Evolutionary conservation across 495 filamentous ascomycete species (phyloP).

Genomic region (Neurospora tetrasperma): DNA sequence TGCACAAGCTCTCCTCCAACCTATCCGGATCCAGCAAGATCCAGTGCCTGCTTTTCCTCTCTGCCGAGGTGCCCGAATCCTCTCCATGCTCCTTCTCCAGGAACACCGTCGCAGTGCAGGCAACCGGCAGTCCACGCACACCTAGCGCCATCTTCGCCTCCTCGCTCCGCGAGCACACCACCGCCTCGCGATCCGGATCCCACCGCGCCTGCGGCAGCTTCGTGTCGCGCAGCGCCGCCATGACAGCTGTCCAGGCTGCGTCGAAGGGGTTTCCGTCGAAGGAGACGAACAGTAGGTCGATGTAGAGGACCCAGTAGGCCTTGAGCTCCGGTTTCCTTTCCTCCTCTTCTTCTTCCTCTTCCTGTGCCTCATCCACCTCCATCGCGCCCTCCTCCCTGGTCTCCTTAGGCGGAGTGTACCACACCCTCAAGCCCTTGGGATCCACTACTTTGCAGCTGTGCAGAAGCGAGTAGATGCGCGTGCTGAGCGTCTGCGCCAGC

Average conservation of each 20-base stretch:
- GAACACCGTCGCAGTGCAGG: conserved; percentile 68
- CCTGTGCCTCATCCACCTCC: conserved; percentile 34
- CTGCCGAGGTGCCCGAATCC: conserved; percentile 22
- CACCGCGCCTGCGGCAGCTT: conserved; percentile 72
- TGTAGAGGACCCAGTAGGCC: conserved; percentile 89
- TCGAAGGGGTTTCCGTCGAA: conserved; percentile 88
- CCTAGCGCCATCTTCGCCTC: conserved; percentile 35
- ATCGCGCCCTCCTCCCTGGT: conserved; percentile 23
- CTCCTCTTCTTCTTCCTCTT: conserved; percentile 30
- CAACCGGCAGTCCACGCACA: conserved; percentile 56
- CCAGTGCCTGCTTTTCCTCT: conserved; percentile 48
- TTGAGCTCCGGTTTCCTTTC: conserved; percentile 44
- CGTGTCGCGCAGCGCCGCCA: conserved; percentile 74
- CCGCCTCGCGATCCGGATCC: conserved; percentile 69
- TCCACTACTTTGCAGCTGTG: conserved; percentile 55
- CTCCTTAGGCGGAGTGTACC: conserved; percentile 45
- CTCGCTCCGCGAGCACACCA: conserved; percentile 59
- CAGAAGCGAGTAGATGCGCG: conserved; percentile 64
- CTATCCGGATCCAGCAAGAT: conserved; percentile 80
- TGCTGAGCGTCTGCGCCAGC: conserved; percentile 72
- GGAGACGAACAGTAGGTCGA: conserved; percentile 82
- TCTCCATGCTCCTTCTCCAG: conserved; percentile 50
- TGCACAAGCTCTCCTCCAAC: conserved; percentile 73
- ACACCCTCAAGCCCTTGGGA: conserved; percentile 55
- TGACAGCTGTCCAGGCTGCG: conserved; percentile 71